Evolutionary conservation across 345 rosid genomes (phyloP).

Genomic region (Acer saccharum): DNA sequence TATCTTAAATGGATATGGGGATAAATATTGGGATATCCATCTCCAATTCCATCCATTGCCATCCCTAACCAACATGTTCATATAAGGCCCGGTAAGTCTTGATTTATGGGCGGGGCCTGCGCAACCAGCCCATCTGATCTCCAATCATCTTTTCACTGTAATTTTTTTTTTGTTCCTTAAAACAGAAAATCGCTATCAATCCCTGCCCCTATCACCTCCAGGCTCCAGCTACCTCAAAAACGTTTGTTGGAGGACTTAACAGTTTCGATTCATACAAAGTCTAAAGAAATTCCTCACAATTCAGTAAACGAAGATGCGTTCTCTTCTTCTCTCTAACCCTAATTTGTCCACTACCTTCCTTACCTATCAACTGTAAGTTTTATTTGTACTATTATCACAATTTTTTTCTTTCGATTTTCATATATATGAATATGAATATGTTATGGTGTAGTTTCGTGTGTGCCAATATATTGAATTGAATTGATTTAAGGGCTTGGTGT

Average conservation of each 20-base stretch:
- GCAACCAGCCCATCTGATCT: not conserved
- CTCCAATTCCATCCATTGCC: too few relatives aligned
- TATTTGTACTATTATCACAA: not conserved
- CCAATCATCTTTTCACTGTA: not conserved
- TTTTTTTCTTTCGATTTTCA: not conserved
- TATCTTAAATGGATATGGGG: too few relatives aligned
- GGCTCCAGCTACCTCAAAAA: constrained; percentile 9
- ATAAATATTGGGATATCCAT: too few relatives aligned
- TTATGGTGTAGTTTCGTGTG: too few relatives aligned
- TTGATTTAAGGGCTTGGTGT: not conserved
- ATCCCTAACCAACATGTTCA: too few relatives aligned
- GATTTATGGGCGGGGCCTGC: not conserved
- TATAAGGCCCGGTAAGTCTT: not conserved
- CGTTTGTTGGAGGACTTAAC: not conserved
- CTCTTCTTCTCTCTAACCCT: constrained; percentile 58
- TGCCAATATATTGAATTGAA: not conserved
- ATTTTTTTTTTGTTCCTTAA: not conserved
- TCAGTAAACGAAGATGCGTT: constrained; percentile 39
- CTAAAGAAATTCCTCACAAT: not conserved
- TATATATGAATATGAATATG: too few relatives aligned
- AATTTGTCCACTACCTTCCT: constrained; percentile 49
- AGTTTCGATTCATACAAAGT: not conserved
- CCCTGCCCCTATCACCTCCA: not conserved
- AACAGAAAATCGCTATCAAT: not conserved
- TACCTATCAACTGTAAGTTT: constrained; percentile 50